Percentiles rank a stretch among this genome's conserved stretches.
Evolutionary conservation across 768 basidiomycete species (phyloP).

Genomic region (Agrocybe praecox): DNA sequence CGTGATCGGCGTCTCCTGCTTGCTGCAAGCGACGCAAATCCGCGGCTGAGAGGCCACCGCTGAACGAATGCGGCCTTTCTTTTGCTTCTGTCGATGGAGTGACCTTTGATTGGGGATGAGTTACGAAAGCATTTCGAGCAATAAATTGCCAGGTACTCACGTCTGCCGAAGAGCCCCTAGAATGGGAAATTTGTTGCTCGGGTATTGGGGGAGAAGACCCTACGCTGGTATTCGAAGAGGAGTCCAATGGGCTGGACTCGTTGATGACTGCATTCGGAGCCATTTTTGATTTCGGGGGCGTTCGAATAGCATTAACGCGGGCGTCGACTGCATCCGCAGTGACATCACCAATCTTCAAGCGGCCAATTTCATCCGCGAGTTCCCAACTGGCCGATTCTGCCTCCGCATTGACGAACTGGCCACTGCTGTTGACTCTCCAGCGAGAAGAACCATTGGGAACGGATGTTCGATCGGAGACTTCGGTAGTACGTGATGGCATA

Average conservation of each 20-base stretch:
- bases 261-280: conserved; percentile 51
- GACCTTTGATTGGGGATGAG: conserved; percentile 53
- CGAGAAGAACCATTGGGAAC: conserved; percentile 45
- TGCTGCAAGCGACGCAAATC: conserved; percentile 79
- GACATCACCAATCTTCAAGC: conserved; percentile 66
- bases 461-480: conserved; percentile 33
- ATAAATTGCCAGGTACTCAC: conserved; percentile 63
- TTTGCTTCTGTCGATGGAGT: conserved; percentile 58
- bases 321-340: conserved; percentile 54
- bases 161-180: conserved; percentile 83
- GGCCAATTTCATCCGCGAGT: conserved; percentile 71
- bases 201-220: conserved; percentile 73
- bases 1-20: conserved; percentile 50
- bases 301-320: conserved; percentile 51
- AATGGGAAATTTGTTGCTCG: conserved; percentile 75
- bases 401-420: conserved; percentile 63
- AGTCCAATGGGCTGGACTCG: conserved; percentile 74
- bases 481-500: conserved; percentile 54
- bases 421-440: conserved; percentile 67
- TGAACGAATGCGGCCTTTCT: conserved; percentile 82
- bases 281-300: conserved; percentile 69
- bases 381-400: conserved; percentile 63
- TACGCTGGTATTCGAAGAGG: conserved; percentile 69
- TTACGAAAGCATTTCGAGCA: conserved; percentile 59
- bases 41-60: conserved; percentile 72